These are phyloP conservation scores for Knoxdaviesia capensis DNA, from an alignment of 2,329 filamentous ascomycete species.

Conservation along the genomic window DNA sequence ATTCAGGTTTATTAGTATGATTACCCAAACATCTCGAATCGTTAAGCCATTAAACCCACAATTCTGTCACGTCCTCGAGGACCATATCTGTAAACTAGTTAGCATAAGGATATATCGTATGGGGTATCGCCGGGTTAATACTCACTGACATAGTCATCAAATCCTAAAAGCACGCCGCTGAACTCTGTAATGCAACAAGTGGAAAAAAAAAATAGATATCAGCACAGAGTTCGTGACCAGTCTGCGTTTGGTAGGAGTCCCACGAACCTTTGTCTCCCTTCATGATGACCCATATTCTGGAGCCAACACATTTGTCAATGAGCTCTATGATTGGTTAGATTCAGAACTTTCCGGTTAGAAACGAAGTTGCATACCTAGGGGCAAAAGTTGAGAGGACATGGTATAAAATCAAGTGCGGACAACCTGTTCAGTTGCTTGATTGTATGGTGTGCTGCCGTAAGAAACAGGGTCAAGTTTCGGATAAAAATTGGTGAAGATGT, in stretches of 20 bases:
- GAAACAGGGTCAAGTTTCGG: not conserved
- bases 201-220: not conserved
- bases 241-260: conserved; percentile 1
- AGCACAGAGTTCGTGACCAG: conserved; percentile 1
- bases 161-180: conserved; percentile 79
- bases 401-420: conserved; percentile 3
- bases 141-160: conserved; percentile 99
- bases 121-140: conserved; percentile 14
- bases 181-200: conserved; percentile 46
- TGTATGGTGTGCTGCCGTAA: too few species aligned
- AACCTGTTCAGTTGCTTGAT: too few species aligned
- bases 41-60: conserved; percentile 31
- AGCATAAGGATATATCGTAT: not conserved
- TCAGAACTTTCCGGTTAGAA: not conserved
- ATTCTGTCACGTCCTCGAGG: conserved; percentile 89
- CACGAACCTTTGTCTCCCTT: conserved; percentile 84
- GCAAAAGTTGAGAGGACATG: conserved; percentile 58
- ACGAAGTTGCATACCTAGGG: conserved; percentile 31
- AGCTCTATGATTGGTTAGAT: conserved; percentile 42
- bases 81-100: conserved; percentile 61
- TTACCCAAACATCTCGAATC: not conserved
- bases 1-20: not conserved
- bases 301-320: conserved; percentile 97
- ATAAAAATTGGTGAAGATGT: not conserved
- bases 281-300: conserved; percentile 97